Base-by-base conservation (phyloP, 495 filamentous ascomycete genomes). In the Penicillium coprophilum region DNA sequence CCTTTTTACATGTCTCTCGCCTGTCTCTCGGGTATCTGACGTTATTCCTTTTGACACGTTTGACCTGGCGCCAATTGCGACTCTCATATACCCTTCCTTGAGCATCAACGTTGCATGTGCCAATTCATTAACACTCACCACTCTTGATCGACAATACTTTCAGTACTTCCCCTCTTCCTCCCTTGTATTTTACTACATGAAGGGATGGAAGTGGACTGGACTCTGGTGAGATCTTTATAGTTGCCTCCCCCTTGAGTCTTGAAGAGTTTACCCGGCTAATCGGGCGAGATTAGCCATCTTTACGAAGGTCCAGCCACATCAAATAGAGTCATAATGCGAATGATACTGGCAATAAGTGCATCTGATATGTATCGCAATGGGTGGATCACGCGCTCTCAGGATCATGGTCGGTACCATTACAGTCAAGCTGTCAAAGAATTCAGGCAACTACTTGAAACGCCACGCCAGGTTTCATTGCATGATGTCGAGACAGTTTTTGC, bases 281-380 rank as follows among this genome's bases (percentile, higher is more conserved):
- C 21, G 21, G 9, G n/a, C 19, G 28, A 19, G 13, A 4, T 1
- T 34, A 54, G 52, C 32, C 43, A 74, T 46, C 67, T 77, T 4
- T 77, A 77, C 34, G 64, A 72, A 46, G 71, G 71, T 1, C 72
- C 72, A 1, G 72, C 74, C 3, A 52, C 64, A 12, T 63, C 67
- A 1, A 77, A 70, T 55, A 77, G 70, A 50, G 62, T 77, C 13
- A 74, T 77, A 15, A 77, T 77, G 74, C 71, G 74, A 11, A 77
- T 77, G 74, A 70, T 77, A 11, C 54, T 77, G 21, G 74, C 74
- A 0, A 49, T 77, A 15, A 67, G 72, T 3, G 74, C 74, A 4
- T 74, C 62, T 44, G 74, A 77, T 30, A 77, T 77, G 74, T 62
- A 77, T 60, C 71, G 72, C 1, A 66, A 69, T 46, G 72, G 72